Evolutionary conservation across 2,329 filamentous ascomycete species (phyloP).

Genomic region (Arthroderma sp.): DNA sequence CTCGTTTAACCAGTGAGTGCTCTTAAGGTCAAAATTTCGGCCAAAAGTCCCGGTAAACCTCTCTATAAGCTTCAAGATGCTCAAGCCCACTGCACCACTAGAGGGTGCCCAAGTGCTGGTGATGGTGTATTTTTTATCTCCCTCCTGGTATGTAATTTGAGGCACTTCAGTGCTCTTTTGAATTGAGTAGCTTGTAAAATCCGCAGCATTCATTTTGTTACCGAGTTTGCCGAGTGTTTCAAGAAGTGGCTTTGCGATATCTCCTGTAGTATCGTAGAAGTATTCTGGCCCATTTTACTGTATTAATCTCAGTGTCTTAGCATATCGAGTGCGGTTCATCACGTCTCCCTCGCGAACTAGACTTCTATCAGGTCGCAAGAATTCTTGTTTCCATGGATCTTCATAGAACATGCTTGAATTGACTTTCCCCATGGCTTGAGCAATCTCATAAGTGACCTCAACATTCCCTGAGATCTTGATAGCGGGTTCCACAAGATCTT

Average conservation of each 20-base stretch:
- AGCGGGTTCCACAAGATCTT: conserved; percentile 57
- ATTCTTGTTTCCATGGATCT: conserved; percentile 76
- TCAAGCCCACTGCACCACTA: conserved; percentile 64
- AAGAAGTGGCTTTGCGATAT: conserved; percentile 59
- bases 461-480: conserved; percentile 62
- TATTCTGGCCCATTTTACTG: conserved; percentile 56
- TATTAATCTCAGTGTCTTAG: conserved; percentile 63
- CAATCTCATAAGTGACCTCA: conserved; percentile 65
- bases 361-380: conserved; percentile 62
- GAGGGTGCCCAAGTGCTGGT: conserved; percentile 55
- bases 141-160: conserved; percentile 48
- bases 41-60: conserved; percentile 56
- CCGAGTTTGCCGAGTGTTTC: conserved; percentile 40
- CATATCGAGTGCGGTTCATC: conserved; percentile 70
- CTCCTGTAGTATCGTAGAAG: conserved; percentile 51
- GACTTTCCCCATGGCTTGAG: conserved; percentile 31
- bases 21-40: conserved; percentile 47
- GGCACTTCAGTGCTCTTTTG: no score
- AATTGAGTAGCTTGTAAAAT: no score
- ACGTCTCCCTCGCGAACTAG: conserved; percentile 58
- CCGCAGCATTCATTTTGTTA: no score
- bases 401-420: conserved; percentile 54
- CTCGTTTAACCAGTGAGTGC: conserved; percentile 71
- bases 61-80: conserved; percentile 69
- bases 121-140: conserved; percentile 41